Evolutionary conservation across 2,329 filamentous ascomycete genomes (phyloP), one percentile per base, ranked within the genome.

Genomic region (Emmonsia crescens): DNA sequence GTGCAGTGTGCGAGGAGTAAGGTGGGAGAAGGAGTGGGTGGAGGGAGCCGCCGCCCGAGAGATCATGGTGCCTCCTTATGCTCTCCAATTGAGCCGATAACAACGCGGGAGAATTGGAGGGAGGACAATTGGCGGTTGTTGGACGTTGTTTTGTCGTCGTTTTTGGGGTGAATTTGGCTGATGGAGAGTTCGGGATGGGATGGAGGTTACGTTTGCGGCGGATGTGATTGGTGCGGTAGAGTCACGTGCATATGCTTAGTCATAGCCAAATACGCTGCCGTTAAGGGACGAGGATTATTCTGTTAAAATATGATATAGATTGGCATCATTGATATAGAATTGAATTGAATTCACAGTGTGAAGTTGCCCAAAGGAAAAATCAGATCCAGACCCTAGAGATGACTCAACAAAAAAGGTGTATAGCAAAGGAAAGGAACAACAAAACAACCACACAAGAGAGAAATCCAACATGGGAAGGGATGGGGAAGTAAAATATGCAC

Each of bases 41-140:
- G 75, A 73, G 66, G 75, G 75, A 74, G 74, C 75, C 71, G 72
- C 74, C 70, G 74, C 75, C 75, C 75, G 73, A 69, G 75, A 75
- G 72, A 77, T 75, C 75, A 77, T 77, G 69, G 66, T 76, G 74
- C 68, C 64, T 59, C 42, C 40, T 66, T 66, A 64, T 69, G 70
- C 68, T 68, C 67, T 68, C 72, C 72, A 74, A 73, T 72, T 67
- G 66, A 68, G 66, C 64, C 65, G 65, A 65, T 66, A 65, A 68
- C 65, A 33, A 55, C 21, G 31, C n/a, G 65, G 65, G 62, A 64
- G 62, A 59, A 60, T 64, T 64, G 63, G 66, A 67, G 69, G 68
- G 19, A 21, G 19, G n/a, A 55, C 21, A 29, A 12, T 40, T 21
- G 8, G 31, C 19, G 31, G 27, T n/a, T 6, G 51, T 36, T 21